A percentile compares a stretch with the other conserved stretches of the same genome.
Conservation (phyloP, 805 yeast species). For the Nakazawaea laoshanensis region DNA sequence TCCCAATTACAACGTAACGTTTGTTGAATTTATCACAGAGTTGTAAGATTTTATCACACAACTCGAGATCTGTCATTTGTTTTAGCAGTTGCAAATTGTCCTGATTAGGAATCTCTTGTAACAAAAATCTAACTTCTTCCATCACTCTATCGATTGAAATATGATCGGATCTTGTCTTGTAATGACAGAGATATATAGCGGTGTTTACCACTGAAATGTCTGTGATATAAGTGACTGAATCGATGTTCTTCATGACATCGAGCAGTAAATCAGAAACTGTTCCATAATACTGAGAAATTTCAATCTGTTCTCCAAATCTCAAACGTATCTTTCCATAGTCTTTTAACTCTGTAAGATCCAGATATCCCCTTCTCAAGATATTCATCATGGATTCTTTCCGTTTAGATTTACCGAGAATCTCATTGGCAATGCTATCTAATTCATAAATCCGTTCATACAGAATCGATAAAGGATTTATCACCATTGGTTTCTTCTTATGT, state of each 20-base stretch:
- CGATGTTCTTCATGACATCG: constrained; percentile 5
- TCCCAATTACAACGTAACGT: not conserved
- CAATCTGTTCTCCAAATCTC: constrained; percentile 1
- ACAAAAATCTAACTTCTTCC: not conserved
- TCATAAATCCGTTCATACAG: constrained; percentile 56
- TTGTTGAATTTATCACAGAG: constrained; percentile 3
- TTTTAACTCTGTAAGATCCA: not conserved
- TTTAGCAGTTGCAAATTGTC: not conserved
- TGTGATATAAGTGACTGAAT: constrained; percentile 2
- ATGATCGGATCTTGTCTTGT: not conserved
- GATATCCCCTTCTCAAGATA: constrained; percentile 6
- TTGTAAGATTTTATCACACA: not conserved
- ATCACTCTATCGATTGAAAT: constrained; percentile 1
- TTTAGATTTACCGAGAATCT: constrained; percentile 6
- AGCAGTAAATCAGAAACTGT: not conserved
- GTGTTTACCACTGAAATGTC: constrained; percentile 7
- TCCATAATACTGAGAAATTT: constrained; percentile 1
- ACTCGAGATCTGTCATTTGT: not conserved
- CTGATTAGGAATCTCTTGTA: not conserved
- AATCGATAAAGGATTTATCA: constrained; percentile 46
- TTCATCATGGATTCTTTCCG: constrained; percentile 7
- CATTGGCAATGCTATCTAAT: constrained; percentile 10
- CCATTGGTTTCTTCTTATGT: constrained; percentile 23
- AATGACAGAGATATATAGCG: constrained; percentile 3
- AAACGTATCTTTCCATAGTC: constrained; percentile 6